These are phyloP conservation scores for Aschersonia sp. DNA, from an alignment of 2,329 filamentous ascomycete species.

Conservation along the genomic window DNA sequence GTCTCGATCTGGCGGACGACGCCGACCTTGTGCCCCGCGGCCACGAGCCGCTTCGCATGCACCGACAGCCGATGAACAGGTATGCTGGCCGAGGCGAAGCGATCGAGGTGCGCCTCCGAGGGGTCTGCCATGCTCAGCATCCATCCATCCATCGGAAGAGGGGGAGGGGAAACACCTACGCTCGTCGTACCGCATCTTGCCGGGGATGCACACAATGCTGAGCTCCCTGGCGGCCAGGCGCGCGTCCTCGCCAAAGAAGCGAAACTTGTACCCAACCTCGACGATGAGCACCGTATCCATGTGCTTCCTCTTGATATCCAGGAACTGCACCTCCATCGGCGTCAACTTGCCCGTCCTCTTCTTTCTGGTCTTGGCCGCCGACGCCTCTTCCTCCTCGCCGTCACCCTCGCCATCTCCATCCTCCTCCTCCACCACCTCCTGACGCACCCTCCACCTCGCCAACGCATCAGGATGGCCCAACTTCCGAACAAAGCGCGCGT, in stretches of 20 bases:
- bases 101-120: slow-evolving; percentile 81
- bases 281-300: slow-evolving; percentile 82
- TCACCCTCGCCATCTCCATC: slow-evolving; percentile 41
- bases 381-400: slow-evolving; percentile 43
- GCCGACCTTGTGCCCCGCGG: slow-evolving; percentile 89
- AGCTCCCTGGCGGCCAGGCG: slow-evolving; percentile 78
- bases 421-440: slow-evolving; percentile 30
- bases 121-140: slow-evolving; percentile 34
- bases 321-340: slow-evolving; percentile 82
- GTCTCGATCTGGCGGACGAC: slow-evolving; percentile 92
- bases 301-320: slow-evolving; percentile 87
- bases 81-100: slow-evolving; percentile 91
- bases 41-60: slow-evolving; percentile 83
- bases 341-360: slow-evolving; percentile 73
- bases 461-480: slow-evolving; percentile 77
- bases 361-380: slow-evolving; percentile 40
- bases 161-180: slow-evolving; percentile 29
- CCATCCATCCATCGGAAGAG: background rate
- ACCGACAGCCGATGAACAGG: slow-evolving; percentile 84
- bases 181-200: slow-evolving; percentile 88
- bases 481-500: slow-evolving; percentile 78
- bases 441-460: slow-evolving; percentile 43
- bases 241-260: slow-evolving; percentile 93
- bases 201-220: slow-evolving; percentile 91
- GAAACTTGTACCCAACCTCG: slow-evolving; percentile 96